These are phyloP conservation scores for Nemophila menziesii DNA, from an alignment of 257 asterid species.

Conservation along the genomic window DNA sequence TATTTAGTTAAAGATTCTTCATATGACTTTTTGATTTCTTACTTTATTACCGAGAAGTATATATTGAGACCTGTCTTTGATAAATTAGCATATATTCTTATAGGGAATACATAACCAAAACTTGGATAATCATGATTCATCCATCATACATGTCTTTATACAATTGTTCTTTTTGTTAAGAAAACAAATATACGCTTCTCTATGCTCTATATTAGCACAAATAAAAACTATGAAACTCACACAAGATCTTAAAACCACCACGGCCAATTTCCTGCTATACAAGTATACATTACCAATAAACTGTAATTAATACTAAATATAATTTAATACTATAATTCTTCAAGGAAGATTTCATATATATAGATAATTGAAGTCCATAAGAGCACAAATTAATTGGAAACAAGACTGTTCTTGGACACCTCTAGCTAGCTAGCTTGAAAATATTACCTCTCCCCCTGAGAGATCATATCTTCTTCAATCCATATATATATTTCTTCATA, in stretches of 20 bases:
- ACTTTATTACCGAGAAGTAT: no score
- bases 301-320: no score
- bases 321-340: conserved; percentile 1
- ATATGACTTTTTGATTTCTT: no score
- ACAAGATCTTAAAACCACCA: conserved; percentile 40
- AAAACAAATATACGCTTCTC: conserved; percentile 1
- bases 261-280: conserved; percentile 12
- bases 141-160: conserved; percentile 1
- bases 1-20: no score
- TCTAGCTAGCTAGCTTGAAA: not conserved
- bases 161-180: not conserved
- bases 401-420: not conserved
- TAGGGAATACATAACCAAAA: conserved; percentile 7
- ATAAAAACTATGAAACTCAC: not conserved
- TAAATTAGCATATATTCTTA: no score
- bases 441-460: not conserved
- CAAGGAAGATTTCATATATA: not conserved
- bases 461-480: not conserved
- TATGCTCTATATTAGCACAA: conserved; percentile 6
- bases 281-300: not conserved
- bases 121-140: conserved; percentile 2
- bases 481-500: conserved; percentile 9
- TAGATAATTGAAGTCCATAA: conserved; percentile 1
- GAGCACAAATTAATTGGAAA: not conserved
- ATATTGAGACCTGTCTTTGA: no score